Conservation (phyloP, 2,329 filamentous ascomycete species). For the Colletotrichum trifolii region DNA sequence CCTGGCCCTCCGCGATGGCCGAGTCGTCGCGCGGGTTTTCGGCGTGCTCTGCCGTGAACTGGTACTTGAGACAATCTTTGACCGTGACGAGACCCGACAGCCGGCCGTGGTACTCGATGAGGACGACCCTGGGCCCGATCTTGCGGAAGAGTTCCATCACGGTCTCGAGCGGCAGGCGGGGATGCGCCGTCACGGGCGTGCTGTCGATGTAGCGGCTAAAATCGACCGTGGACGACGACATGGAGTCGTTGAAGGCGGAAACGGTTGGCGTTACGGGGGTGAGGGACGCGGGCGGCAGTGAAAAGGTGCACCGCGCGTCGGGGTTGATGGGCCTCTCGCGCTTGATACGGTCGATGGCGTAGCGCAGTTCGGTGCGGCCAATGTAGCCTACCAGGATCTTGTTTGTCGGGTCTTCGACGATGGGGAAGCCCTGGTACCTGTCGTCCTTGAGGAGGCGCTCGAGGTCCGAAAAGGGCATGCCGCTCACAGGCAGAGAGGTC, state of each 20-base stretch:
- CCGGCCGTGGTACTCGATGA: constrained; percentile 89
- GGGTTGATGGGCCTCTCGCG: constrained; percentile 75
- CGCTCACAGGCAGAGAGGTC: constrained; percentile 78
- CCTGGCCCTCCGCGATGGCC: constrained; percentile 67
- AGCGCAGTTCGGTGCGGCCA: constrained; percentile 89
- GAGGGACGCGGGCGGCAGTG: constrained; percentile 53
- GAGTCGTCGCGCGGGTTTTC: constrained; percentile 76
- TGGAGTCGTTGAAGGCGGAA: constrained; percentile 68
- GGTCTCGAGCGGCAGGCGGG: constrained; percentile 90
- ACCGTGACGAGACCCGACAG: constrained; percentile 90
- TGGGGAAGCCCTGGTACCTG: constrained; percentile 91
- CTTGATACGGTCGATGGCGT: constrained; percentile 85
- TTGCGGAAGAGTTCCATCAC: constrained; percentile 99
- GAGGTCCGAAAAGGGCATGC: constrained; percentile 79
- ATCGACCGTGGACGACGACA: constrained; percentile 72
- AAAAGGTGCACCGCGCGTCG: constrained; percentile 80
- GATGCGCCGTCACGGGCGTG: constrained; percentile 91
- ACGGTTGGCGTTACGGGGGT: constrained; percentile 57
- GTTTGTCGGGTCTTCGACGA: constrained; percentile 78
- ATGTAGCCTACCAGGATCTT: constrained; percentile 90
- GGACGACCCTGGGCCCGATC: constrained; percentile 91
- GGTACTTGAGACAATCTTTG: constrained; percentile 96
- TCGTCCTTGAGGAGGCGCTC: constrained; percentile 82
- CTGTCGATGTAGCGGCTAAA: constrained; percentile 89
- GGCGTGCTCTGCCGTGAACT: constrained; percentile 93